Evolutionary conservation across 2,329 filamentous ascomycete genomes (phyloP).

Genomic region (Apiospora kogelbergensis): DNA sequence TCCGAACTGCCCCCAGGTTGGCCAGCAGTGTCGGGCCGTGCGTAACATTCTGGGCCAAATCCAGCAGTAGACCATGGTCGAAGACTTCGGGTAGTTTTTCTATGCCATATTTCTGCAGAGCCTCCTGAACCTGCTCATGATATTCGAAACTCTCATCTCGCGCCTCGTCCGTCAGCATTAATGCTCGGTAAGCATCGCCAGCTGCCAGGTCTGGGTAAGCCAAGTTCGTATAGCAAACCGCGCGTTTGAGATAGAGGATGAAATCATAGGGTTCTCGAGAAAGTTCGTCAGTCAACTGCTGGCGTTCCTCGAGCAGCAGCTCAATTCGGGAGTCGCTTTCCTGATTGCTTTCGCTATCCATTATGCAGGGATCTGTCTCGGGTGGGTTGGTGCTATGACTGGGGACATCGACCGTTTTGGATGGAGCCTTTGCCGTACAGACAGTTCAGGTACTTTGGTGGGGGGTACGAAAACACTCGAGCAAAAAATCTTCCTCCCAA

Average conservation of each 20-base stretch:
- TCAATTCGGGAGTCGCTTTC: conserved; percentile 41
- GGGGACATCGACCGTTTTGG: neutral
- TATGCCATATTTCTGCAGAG: conserved; percentile 42
- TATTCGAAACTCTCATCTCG: conserved; percentile 80
- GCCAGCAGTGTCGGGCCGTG: conserved; percentile 30
- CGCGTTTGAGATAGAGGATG: conserved; percentile 67
- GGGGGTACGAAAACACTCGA: neutral
- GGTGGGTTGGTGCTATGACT: conserved; percentile 1
- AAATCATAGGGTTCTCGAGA: conserved; percentile 57
- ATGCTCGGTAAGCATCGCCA: conserved; percentile 85
- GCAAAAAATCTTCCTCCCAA: neutral
- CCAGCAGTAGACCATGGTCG: conserved; percentile 40
- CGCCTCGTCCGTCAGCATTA: conserved; percentile 83
- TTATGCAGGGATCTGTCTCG: conserved; percentile 5
- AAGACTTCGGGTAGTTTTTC: conserved; percentile 45
- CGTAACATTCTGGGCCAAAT: conserved; percentile 18
- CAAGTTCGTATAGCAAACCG: conserved; percentile 68
- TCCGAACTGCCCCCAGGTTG: conserved; percentile 48
- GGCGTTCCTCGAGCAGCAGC: conserved; percentile 52
- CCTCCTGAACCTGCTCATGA: conserved; percentile 64
- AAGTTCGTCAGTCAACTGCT: conserved; percentile 56
- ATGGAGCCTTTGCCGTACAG: conserved; percentile 1
- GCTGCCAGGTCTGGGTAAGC: conserved; percentile 88
- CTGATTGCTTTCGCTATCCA: conserved; percentile 25
- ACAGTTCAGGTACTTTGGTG: neutral